Base-by-base conservation (phyloP, 2,329 filamentous ascomycete species). In the Cercospora berteroae region DNA sequence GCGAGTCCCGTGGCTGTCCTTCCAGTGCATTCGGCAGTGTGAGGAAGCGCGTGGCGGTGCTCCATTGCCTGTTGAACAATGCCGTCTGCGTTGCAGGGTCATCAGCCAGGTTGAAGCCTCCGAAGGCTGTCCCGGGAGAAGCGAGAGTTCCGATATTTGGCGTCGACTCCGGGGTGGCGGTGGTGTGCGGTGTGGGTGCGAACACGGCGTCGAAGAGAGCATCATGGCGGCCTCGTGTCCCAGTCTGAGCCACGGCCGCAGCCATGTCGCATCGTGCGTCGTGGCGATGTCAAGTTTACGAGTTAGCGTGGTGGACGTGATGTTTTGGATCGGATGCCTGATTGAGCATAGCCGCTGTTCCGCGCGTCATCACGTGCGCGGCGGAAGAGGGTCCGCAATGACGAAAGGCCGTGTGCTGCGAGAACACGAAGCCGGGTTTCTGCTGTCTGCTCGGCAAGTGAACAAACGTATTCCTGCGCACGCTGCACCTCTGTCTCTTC, bases 141-240 rank as follows among this genome's bases (percentile, higher is more conserved):
- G 76, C 73, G 48, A 81, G 74, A n/a, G 65, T 60, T 16, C 79
- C 81, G 23, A 82, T 74, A 59, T 79, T 77, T 50, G 81, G 81
- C 18, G 81, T 83, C 42, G 81, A 77, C 59, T 82, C 61, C 71
- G 76, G 81, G 10, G 82, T 83, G 29, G 81, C 81, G 5, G 79
- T 79, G 5, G 80, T 81, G 68, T 80, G 80, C 18, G 78, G 76
- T 55, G 79, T 77, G 10, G 78, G 73, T 16, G 82, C 79, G 70
- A 84, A 84, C 67, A 84, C 77, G 39, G 82, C 81, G 42, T 77
- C 75, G 76, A 83, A 71, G 66, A 70, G 33, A 33, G 48, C 60
- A 23, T 65, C 56, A 65, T 60, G 63, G 63, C 57, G 63, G 64
- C 58, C 52, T 50, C 39, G 62, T 39, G 55, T 33, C 58, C 55